Conservation (phyloP, 805 yeast species). For the Saturnispora besseyi region DNA sequence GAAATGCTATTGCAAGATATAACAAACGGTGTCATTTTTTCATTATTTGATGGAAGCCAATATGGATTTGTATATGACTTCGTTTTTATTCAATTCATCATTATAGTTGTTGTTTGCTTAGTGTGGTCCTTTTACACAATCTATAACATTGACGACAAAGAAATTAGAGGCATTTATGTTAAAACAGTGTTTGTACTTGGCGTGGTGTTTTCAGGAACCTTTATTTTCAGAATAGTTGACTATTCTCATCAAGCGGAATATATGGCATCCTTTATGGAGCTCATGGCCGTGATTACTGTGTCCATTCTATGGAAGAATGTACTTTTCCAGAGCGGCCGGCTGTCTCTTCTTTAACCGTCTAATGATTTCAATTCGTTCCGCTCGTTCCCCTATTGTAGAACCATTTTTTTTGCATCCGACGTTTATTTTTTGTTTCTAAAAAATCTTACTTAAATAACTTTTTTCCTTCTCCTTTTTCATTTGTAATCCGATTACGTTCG, state of each 20-base stretch:
- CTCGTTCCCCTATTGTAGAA: conserved; percentile 9
- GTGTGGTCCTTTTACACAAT: conserved; percentile 18
- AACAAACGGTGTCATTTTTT: conserved; percentile 23
- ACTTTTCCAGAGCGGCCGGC: not conserved
- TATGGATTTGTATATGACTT: conserved; percentile 15
- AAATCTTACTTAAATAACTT: not conserved
- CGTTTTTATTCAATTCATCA: conserved; percentile 21
- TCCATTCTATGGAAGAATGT: not conserved
- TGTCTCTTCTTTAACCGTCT: not conserved
- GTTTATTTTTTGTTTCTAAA: not conserved
- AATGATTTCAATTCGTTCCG: not conserved
- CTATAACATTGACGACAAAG: conserved; percentile 13
- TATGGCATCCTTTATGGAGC: too few species aligned
- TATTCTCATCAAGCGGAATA: not conserved
- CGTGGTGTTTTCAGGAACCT: conserved; percentile 15
- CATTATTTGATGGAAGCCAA: conserved; percentile 20
- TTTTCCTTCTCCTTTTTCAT: not conserved
- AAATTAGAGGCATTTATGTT: conserved; percentile 10
- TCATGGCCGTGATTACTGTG: too few species aligned
- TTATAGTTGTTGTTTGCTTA: conserved; percentile 12
- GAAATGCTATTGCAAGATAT: conserved; percentile 25
- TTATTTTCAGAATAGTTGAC: conserved; percentile 7
- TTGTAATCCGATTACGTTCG: not conserved
- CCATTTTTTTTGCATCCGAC: conserved; percentile 5
- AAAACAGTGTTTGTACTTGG: conserved; percentile 6